Evolutionary conservation across 176 grass and related monocot genomes (phyloP).

Genomic region (Bolboschoenus planiculmis): DNA sequence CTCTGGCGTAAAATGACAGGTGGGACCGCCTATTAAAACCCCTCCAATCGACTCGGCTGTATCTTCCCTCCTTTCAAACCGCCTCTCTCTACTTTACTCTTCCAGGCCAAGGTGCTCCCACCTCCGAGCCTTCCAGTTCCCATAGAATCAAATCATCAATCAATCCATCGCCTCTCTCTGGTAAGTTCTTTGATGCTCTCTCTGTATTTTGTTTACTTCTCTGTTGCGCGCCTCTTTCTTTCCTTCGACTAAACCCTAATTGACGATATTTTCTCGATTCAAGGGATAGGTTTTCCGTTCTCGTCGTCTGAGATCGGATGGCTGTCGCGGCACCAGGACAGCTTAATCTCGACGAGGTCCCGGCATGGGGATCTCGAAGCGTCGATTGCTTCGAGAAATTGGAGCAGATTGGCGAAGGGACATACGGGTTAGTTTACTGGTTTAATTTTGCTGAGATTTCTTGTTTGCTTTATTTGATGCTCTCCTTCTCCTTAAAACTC

Average conservation of each 20-base stretch:
- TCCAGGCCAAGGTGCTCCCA: no score
- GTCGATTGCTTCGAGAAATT: conserved; percentile 75
- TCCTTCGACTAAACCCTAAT: neutral
- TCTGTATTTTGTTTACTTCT: no score
- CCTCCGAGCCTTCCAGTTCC: no score
- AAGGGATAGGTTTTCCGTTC: neutral
- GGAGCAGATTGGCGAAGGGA: conserved; percentile 74
- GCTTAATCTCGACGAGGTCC: conserved; percentile 55
- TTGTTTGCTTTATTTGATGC: neutral
- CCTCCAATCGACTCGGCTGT: no score
- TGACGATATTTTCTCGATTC: neutral
- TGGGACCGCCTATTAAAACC: no score
- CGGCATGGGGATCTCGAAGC: conserved; percentile 58
- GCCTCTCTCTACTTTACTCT: no score
- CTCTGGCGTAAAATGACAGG: no score
- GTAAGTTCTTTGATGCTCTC: no score
- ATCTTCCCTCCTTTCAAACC: no score
- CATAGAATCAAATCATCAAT: no score
- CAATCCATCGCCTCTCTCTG: no score
- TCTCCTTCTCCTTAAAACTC: neutral
- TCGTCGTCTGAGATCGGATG: conserved; percentile 23
- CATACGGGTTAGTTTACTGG: conserved; percentile 41
- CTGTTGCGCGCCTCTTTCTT: neutral
- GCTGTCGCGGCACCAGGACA: conserved; percentile 47
- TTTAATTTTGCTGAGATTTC: neutral